phyloP scores from a whole-genome alignment of 1,139 yeast species.

The Protomyces inouyei region DNA sequence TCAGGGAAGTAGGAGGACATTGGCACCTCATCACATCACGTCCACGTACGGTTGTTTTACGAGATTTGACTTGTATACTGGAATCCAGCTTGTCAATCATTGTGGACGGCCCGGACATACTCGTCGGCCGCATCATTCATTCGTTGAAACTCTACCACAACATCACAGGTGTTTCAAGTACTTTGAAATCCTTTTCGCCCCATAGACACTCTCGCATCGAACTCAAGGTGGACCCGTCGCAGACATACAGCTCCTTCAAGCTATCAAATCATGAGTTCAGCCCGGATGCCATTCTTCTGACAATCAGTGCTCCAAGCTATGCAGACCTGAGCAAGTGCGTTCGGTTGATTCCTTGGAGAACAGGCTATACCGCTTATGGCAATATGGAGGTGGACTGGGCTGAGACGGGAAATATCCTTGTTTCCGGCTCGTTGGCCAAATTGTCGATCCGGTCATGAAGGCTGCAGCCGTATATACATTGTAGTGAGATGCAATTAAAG shows the following conservation, averaged over 20 bases:
- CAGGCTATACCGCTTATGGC: not conserved
- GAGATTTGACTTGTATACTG: not conserved
- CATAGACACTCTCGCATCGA: not conserved
- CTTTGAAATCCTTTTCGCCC: too few species aligned
- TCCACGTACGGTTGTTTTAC: not conserved
- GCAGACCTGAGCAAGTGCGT: constrained; percentile 1
- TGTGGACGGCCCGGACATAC: not conserved
- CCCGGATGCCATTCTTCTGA: not conserved
- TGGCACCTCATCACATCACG: not conserved
- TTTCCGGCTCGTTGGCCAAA: not conserved
- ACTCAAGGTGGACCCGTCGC: not conserved
- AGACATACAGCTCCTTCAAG: not conserved
- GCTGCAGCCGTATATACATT: too few species aligned
- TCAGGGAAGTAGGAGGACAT: not conserved
- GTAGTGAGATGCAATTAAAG: too few species aligned
- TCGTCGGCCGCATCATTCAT: not conserved
- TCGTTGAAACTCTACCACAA: not conserved
- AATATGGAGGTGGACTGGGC: not conserved
- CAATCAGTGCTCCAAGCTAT: not conserved
- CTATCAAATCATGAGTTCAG: not conserved
- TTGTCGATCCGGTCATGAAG: too few species aligned
- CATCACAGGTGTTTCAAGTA: not conserved
- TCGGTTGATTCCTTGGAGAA: constrained; percentile 5
- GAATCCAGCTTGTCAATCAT: not conserved
- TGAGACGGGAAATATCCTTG: not conserved